phyloP scores from a whole-genome alignment of 2,329 filamentous ascomycete species.

The Talaromyces sp. region DNA sequence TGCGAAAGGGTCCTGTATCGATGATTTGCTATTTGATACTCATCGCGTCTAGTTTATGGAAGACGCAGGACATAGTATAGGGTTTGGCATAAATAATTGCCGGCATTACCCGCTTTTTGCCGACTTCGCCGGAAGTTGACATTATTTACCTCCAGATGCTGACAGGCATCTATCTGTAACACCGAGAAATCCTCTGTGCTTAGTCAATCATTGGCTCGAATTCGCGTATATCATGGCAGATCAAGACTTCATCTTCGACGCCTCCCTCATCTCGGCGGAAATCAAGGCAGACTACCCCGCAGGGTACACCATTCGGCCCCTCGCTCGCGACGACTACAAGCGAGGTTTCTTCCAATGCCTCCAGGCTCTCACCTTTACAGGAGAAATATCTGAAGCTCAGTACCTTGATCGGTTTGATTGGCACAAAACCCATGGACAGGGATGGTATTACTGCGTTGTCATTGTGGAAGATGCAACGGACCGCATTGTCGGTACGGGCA shows the following conservation, averaged over 20 bases:
- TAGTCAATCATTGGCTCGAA: too few relatives aligned
- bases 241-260: constrained; percentile 9
- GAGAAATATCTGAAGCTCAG: constrained; percentile 11
- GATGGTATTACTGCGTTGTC: constrained; percentile 17
- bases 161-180: too few relatives aligned
- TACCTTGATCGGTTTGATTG: constrained; percentile 15
- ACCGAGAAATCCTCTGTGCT: too few relatives aligned
- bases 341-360: constrained; percentile 17
- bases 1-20: too few relatives aligned
- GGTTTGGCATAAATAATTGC: too few relatives aligned
- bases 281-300: constrained; percentile 9
- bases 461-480: constrained; percentile 11
- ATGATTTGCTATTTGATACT: too few relatives aligned
- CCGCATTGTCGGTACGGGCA: constrained; percentile 14
- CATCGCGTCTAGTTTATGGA: too few relatives aligned
- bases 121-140: too few relatives aligned
- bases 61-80: too few relatives aligned
- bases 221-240: neutral
- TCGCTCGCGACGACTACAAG: constrained; percentile 16
- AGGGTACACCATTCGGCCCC: constrained; percentile 16
- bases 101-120: too few relatives aligned
- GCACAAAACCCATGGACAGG: constrained; percentile 12
- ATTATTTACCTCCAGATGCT: too few relatives aligned
- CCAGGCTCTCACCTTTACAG: constrained; percentile 12
- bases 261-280: constrained; percentile 13